phyloP scores from a whole-genome alignment of 495 filamentous ascomycete genomes.

The Lasiosphaeris hirsuta region DNA sequence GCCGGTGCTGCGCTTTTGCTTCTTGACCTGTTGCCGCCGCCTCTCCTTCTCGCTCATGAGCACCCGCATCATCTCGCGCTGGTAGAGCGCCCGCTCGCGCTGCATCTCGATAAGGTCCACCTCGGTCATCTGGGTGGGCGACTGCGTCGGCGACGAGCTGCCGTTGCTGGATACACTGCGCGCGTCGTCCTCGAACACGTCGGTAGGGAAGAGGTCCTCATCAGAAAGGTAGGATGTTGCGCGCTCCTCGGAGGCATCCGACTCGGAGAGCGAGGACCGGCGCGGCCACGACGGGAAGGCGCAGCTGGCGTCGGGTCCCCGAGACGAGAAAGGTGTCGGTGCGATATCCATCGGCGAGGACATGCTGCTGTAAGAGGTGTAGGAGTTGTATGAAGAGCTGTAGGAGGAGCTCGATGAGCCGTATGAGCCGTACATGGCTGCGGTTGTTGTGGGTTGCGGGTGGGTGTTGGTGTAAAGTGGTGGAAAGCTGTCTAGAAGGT shows the following conservation, averaged over 20 bases:
- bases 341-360: slow-evolving; percentile 53
- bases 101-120: slow-evolving; percentile 42
- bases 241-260: slow-evolving; percentile 36
- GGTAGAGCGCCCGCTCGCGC: slow-evolving; percentile 42
- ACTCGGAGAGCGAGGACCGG: slow-evolving; percentile 41
- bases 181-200: slow-evolving; percentile 41
- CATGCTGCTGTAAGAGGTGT: slow-evolving; percentile 29
- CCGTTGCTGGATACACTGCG: slow-evolving; percentile 44
- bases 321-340: slow-evolving; percentile 37
- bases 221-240: slow-evolving; percentile 48
- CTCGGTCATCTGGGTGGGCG: slow-evolving; percentile 26
- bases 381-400: slow-evolving; percentile 30
- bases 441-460: slow-evolving; percentile 8
- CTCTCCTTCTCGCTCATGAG: slow-evolving; percentile 48
- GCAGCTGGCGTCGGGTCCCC: slow-evolving; percentile 39
- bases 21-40: slow-evolving; percentile 33
- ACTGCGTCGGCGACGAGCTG: slow-evolving; percentile 38
- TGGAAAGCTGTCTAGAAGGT: background rate
- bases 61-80: slow-evolving; percentile 44
- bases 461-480: slow-evolving; percentile 14
- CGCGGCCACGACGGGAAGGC: slow-evolving; percentile 53
- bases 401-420: slow-evolving; percentile 35
- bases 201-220: slow-evolving; percentile 44
- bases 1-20: slow-evolving; percentile 27
- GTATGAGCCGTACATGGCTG: slow-evolving; percentile 46